Evolutionary conservation across 169 alveolate genomes (phyloP).

Genomic region (Plasmodium adleri): DNA sequence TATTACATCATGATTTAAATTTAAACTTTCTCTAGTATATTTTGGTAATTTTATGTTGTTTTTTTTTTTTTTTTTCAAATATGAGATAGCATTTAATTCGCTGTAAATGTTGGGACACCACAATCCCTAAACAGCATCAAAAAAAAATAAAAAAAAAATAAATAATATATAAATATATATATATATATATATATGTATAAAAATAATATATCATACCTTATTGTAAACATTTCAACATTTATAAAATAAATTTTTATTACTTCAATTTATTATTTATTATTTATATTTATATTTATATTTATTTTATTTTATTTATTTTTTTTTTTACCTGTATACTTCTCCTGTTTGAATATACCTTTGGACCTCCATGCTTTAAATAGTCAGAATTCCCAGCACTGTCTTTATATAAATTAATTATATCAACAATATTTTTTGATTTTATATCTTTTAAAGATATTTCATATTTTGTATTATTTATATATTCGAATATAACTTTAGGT

Average conservation of each 20-base stretch:
- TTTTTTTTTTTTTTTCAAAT: conserved; percentile 86
- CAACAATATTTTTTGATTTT: conserved; percentile 86
- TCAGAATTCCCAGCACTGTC: conserved; percentile 84
- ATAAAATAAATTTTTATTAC: background rate
- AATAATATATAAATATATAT: background rate
- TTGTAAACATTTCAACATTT: no score
- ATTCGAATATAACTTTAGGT: conserved; percentile 85
- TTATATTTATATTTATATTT: conserved; percentile 1
- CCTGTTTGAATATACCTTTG: conserved; percentile 84
- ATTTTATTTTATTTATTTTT: background rate
- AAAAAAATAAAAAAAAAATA: background rate
- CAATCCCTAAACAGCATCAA: conserved; percentile 81
- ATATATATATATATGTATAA: no score
- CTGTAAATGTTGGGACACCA: conserved; percentile 89
- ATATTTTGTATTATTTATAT: conserved; percentile 83
- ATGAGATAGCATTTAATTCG: conserved; percentile 86
- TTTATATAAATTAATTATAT: conserved; percentile 83
- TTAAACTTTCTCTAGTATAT: conserved; percentile 88
- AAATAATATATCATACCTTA: no score
- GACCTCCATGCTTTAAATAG: conserved; percentile 84
- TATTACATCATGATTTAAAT: conserved; percentile 87
- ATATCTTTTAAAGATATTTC: conserved; percentile 88
- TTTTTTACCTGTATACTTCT: conserved; percentile 84
- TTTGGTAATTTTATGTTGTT: conserved; percentile 86
- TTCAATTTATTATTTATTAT: background rate